A percentile compares a stretch with the other conserved stretches of the same genome.
Evolutionary conservation across 192 early-diverging fungal genomes (phyloP).

Genomic region (Backusella circina): DNA sequence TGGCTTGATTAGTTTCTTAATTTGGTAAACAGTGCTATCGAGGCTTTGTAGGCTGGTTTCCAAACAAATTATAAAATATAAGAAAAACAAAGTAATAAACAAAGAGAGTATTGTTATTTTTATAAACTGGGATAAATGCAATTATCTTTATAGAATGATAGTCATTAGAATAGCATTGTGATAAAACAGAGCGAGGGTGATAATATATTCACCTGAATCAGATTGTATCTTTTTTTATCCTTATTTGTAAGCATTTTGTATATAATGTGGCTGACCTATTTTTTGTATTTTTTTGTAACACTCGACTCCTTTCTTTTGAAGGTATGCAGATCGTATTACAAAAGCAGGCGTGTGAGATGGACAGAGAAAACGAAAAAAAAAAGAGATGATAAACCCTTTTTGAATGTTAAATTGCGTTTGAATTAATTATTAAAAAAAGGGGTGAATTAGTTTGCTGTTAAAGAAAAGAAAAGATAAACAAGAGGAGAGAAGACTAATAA

Average conservation of each 20-base stretch:
- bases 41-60: background rate
- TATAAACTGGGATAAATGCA: background rate
- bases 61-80: background rate
- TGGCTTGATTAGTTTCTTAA: constrained; percentile 2
- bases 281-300: background rate
- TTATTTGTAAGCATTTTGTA: background rate
- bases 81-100: background rate
- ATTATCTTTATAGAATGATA: background rate
- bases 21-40: background rate
- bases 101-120: background rate
- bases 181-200: background rate
- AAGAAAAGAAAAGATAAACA: background rate
- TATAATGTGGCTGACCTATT: constrained; percentile 1
- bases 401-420: background rate
- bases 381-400: background rate
- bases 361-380: background rate
- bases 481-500: background rate
- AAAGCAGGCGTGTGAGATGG: background rate
- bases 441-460: background rate
- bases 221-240: background rate
- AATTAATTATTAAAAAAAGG: constrained; percentile 6
- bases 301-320: background rate
- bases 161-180: background rate
- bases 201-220: background rate
- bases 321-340: background rate